These are phyloP conservation scores for Leptodontidium sp. DNA, from an alignment of 2,329 filamentous ascomycete species.

Conservation along the genomic window DNA sequence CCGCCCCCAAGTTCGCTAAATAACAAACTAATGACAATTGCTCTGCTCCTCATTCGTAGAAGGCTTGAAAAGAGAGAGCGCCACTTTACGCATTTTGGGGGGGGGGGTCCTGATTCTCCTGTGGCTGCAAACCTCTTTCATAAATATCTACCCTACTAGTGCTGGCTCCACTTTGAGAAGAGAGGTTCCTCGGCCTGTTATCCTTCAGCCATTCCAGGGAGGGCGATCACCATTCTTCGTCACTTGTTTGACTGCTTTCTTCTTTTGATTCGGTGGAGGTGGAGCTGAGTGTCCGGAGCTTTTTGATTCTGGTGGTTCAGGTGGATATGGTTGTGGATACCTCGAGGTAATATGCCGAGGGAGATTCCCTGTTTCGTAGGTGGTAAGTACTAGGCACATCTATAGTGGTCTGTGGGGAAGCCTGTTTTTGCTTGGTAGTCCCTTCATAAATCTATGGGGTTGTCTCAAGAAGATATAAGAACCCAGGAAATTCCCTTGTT, in stretches of 20 bases:
- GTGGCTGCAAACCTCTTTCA: slow-evolving; percentile 7
- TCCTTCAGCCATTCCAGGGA: slow-evolving; percentile 11
- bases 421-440: slow-evolving; percentile 12
- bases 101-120: no score
- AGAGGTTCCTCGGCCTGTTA: slow-evolving; percentile 20
- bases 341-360: not conserved
- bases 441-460: not conserved
- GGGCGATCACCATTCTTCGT: slow-evolving; percentile 11
- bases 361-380: slow-evolving; percentile 11
- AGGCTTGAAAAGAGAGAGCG: not conserved
- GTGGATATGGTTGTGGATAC: not conserved
- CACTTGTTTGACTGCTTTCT: not conserved
- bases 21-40: slow-evolving; percentile 23
- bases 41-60: slow-evolving; percentile 17
- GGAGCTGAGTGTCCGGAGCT: not conserved
- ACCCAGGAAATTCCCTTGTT: not conserved
- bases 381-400: slow-evolving; percentile 5
- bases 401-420: slow-evolving; percentile 18
- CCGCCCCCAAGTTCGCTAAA: not conserved
- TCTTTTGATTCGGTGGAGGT: no score
- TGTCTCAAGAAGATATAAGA: slow-evolving; percentile 1
- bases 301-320: not conserved
- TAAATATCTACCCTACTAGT: not conserved
- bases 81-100: not conserved
- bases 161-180: slow-evolving; percentile 12